phyloP scores from a whole-genome alignment of 1,139 yeast genomes.

The Yamadazyma trypodendri region DNA sequence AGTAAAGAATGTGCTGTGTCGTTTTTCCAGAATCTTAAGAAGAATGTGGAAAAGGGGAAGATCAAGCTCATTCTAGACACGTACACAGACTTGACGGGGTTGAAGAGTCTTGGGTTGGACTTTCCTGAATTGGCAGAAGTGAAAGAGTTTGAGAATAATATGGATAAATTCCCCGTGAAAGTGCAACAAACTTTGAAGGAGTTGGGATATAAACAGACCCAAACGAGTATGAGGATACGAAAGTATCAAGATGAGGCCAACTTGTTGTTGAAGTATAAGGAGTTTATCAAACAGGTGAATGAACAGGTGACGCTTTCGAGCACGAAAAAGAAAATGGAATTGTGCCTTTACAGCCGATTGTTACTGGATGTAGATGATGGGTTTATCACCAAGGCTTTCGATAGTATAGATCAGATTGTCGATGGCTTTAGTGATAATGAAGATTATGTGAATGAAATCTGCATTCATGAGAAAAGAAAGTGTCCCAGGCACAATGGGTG shows the following conservation, averaged over 20 bases:
- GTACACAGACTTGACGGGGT: slow-evolving; percentile 13
- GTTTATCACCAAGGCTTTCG: slow-evolving; percentile 12
- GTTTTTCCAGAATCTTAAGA: slow-evolving; percentile 38
- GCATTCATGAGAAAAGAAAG: slow-evolving; percentile 63
- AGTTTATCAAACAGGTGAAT: slow-evolving; percentile 36
- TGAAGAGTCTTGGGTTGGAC: slow-evolving; percentile 26
- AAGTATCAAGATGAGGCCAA: slow-evolving; percentile 18
- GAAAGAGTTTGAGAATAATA: slow-evolving; percentile 22
- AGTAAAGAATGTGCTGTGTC: slow-evolving; percentile 65
- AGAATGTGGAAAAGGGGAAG: slow-evolving; percentile 4
- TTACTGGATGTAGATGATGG: slow-evolving; percentile 9
- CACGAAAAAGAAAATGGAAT: slow-evolving; percentile 21
- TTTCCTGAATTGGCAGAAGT: slow-evolving; percentile 45
- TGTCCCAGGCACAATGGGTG: slow-evolving; percentile 70
- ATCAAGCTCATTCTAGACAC: slow-evolving; percentile 17
- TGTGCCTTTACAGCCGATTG: slow-evolving; percentile 13
- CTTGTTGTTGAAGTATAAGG: slow-evolving; percentile 33
- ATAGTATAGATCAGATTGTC: slow-evolving; percentile 19
- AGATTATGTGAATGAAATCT: slow-evolving; percentile 29
- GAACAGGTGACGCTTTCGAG: slow-evolving; percentile 25
- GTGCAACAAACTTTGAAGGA: slow-evolving; percentile 22
- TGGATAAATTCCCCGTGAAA: slow-evolving; percentile 28
- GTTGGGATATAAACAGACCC: slow-evolving; percentile 22
- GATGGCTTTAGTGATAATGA: slow-evolving; percentile 16
- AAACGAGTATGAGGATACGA: slow-evolving; percentile 20